A percentile compares a stretch with the other conserved stretches of the same genome.
Evolutionary conservation across 441 rosid genomes (phyloP).

Genomic region (Corymbia calophylla): DNA sequence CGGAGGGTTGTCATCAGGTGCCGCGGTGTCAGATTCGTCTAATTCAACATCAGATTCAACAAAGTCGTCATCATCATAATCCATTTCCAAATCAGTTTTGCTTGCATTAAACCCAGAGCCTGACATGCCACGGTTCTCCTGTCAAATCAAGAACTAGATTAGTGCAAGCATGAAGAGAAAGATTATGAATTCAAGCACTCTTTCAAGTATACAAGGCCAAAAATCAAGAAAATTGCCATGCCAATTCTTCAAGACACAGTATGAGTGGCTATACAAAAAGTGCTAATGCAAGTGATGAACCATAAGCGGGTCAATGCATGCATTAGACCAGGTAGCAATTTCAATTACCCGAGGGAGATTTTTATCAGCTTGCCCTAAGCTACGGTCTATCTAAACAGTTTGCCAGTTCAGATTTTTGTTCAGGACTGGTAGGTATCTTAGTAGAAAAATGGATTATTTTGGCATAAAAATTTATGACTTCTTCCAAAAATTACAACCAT

Average conservation of each 20-base stretch:
- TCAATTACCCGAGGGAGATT: neutral
- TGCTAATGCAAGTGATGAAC: neutral
- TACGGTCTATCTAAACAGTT: neutral
- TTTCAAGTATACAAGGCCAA: neutral
- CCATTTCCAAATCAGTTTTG: slow-evolving; percentile 11
- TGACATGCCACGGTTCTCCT: slow-evolving; percentile 37
- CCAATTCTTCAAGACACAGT: neutral
- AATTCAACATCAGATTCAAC: slow-evolving; percentile 45
- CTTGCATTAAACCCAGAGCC: slow-evolving; percentile 20
- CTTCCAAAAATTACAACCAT: neutral
- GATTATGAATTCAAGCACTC: neutral
- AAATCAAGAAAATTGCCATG: neutral
- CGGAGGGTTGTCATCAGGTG: slow-evolving; percentile 47
- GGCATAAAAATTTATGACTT: neutral
- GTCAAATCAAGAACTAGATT: neutral
- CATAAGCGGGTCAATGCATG: neutral
- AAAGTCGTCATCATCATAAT: slow-evolving; percentile 23
- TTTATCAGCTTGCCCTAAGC: neutral
- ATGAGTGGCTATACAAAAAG: neutral
- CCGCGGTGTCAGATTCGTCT: slow-evolving; percentile 38
- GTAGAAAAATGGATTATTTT: neutral
- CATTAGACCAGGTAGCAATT: neutral
- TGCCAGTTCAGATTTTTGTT: neutral
- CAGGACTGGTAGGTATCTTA: neutral
- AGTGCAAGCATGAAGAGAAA: neutral